Percentiles rank a stretch among this genome's conserved stretches.
Conservation (phyloP, 495 filamentous ascomycete species). For the Hyaloscypha hepaticicola region DNA sequence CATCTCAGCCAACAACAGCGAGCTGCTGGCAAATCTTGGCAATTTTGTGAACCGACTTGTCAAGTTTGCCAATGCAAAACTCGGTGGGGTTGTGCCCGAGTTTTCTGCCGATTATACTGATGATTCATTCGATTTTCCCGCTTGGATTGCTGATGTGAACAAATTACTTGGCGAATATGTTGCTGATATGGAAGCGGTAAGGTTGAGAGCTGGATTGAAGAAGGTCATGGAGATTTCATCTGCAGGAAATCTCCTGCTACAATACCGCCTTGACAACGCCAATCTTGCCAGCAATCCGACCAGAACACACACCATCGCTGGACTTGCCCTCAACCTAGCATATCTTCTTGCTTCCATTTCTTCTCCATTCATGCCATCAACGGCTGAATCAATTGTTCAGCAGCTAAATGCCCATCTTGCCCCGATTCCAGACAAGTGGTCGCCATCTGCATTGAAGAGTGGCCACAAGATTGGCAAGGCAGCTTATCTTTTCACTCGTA, state of each 20-base stretch:
- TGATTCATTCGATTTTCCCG: conserved; percentile 41
- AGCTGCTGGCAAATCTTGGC: conserved; percentile 85
- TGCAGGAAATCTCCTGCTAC: conserved; percentile 76
- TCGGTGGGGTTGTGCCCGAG: conserved; percentile 68
- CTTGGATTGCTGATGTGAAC: conserved; percentile 55
- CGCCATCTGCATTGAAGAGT: conserved; percentile 56
- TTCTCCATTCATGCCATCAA: conserved; percentile 82
- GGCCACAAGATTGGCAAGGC: conserved; percentile 83
- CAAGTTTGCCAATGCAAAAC: conserved; percentile 82
- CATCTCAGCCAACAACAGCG: conserved; percentile 83
- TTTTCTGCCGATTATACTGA: conserved; percentile 58
- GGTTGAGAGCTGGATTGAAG: conserved; percentile 70
- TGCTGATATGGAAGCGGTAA: conserved; percentile 68
- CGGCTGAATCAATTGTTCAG: conserved; percentile 67
- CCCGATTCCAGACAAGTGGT: conserved; percentile 72
- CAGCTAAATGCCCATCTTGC: conserved; percentile 68
- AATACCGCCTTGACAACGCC: conserved; percentile 79
- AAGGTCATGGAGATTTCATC: conserved; percentile 69
- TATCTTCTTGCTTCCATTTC: conserved; percentile 75
- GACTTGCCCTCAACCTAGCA: conserved; percentile 77
- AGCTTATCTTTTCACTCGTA: conserved; percentile 77
- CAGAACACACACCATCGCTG: conserved; percentile 71
- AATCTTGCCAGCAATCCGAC: conserved; percentile 71
- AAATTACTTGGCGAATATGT: conserved; percentile 65
- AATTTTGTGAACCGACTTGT: conserved; percentile 93